phyloP scores from a whole-genome alignment of 805 yeast species.

The Ogataea ganodermae region DNA sequence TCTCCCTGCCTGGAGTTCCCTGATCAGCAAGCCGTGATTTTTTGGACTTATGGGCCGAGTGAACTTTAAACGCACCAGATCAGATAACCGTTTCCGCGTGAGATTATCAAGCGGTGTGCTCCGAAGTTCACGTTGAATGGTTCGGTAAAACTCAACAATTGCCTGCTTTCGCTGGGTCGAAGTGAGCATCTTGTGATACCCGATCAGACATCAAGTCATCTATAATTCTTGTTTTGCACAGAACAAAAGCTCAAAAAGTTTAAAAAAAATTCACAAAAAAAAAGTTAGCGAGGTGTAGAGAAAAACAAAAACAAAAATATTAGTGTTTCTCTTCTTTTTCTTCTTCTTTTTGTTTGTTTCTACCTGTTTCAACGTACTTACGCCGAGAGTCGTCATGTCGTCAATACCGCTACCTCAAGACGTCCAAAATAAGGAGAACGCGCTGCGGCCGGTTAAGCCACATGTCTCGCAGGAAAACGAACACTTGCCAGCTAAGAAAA shows the following conservation, averaged over 20 bases:
- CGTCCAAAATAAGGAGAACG: slow-evolving; percentile 24
- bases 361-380: neutral
- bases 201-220: no score
- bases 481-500: slow-evolving; percentile 11
- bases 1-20: slow-evolving; percentile 3
- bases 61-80: slow-evolving; percentile 4
- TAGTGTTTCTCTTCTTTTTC: neutral
- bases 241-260: neutral
- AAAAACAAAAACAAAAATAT: neutral
- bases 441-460: slow-evolving; percentile 10
- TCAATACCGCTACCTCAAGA: slow-evolving; percentile 15
- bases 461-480: slow-evolving; percentile 16
- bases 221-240: no score
- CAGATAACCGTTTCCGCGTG: slow-evolving; percentile 9
- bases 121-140: slow-evolving; percentile 8
- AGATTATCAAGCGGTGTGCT: slow-evolving; percentile 13
- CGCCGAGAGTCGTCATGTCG: slow-evolving; percentile 13
- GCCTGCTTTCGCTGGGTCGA: neutral
- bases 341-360: neutral
- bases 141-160: slow-evolving; percentile 10
- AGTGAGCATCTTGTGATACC: neutral
- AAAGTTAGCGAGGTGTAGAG: neutral
- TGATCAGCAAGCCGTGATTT: neutral
- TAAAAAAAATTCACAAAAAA: neutral
- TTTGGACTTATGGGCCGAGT: neutral